phyloP scores from a whole-genome alignment of 2,329 filamentous ascomycete genomes.

The Arachnopeziza araneosa region DNA sequence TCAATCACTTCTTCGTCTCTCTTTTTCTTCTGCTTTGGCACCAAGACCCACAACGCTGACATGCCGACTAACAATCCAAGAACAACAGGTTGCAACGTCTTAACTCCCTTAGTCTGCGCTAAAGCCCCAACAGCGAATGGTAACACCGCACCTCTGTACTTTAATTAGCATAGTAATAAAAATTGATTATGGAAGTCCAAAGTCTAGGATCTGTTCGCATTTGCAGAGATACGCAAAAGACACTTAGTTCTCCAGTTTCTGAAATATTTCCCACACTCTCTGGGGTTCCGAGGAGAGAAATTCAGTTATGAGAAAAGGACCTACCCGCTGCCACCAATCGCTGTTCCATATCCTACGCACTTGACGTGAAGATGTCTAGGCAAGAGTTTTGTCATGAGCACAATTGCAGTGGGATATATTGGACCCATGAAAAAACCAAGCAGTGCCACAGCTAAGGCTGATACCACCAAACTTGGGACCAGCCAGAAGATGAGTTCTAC shows the following conservation, averaged over 20 bases:
- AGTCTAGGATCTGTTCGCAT: too few species aligned
- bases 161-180: too few species aligned
- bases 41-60: conserved; percentile 11
- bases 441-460: conserved; percentile 63
- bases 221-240: too few species aligned
- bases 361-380: conserved; percentile 69
- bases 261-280: too few species aligned
- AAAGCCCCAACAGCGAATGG: conserved; percentile 65
- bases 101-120: conserved; percentile 51
- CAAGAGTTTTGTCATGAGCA: conserved; percentile 68
- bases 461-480: conserved; percentile 69
- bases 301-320: too few species aligned
- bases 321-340: conserved; percentile 76
- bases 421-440: conserved; percentile 78
- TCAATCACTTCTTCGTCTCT: not conserved
- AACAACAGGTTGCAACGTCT: conserved; percentile 51
- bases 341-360: conserved; percentile 75
- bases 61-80: conserved; percentile 39
- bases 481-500: conserved; percentile 76
- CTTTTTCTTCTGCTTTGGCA: conserved; percentile 4
- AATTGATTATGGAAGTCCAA: too few species aligned
- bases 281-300: too few species aligned
- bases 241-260: too few species aligned
- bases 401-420: conserved; percentile 69
- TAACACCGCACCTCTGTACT: conserved; percentile 61